Evolutionary conservation across 345 rosid genomes (phyloP), one percentile per base, ranked within the genome.

Genomic region (Lenwebbia sp.): DNA sequence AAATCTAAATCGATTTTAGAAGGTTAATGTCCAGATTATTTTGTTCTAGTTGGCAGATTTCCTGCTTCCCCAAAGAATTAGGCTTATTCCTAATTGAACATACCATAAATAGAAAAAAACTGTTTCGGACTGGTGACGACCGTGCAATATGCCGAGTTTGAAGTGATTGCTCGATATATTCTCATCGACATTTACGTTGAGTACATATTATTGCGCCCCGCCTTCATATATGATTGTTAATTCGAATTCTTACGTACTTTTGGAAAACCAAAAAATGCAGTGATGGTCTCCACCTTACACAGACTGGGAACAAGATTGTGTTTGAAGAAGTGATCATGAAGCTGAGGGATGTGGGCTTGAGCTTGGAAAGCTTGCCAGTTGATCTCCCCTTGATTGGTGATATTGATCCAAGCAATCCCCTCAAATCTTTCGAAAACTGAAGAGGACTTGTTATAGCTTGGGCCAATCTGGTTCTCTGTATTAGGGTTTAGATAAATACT

Each of bases 211-310:
- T 70, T 33, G 4, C 10, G 47, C 26, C 25, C 47, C 1, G 25
- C 5, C 81, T 37, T 70, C 2, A 9, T 9, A 19, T 17, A 10
- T 37, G 40, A 70, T 44, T 52, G 28, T 30, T 54, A 26, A 10
- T 49, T 82, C 25, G 22, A 26, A 47, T 82, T 49, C 54, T 37
- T 52, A 55, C 7, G 40, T 83, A 14, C 2, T 17, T n/a, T 37
- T 83, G 10, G 41, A 15, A 5, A 40, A 28, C 33, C 33, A 9
- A 82, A 82, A 82, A 78, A 52, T 90, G 91, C 92, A 96, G 98
- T 3, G 99, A 96, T 86, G 98, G 98, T 19, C 90, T 96, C 89
- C 99, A 96, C 89, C 90, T 96, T 49, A 88, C 91, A 40, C 85
- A 47, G 86, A 78, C 55, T 1, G 98, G 99, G 13, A 95, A 94